Base-by-base conservation (phyloP, 768 basidiomycete genomes). In the Crucibulum laeve region DNA sequence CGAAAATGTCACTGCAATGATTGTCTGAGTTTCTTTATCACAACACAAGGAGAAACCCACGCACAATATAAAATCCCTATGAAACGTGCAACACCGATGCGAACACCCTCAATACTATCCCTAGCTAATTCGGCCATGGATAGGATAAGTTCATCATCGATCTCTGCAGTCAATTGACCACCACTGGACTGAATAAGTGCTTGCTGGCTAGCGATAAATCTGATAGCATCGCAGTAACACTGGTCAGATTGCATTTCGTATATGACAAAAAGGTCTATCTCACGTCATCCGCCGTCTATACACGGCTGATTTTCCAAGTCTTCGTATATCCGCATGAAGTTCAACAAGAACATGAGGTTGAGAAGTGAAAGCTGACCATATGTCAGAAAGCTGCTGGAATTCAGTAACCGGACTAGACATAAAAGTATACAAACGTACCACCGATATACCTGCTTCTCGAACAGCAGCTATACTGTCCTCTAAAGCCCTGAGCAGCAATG, bases 401-500 rank as follows among this genome's bases (percentile, higher is more conserved):
- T 41, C 1, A 28, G 30, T 43, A 42, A 4, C 30, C 33, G 32
- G 46, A 40, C 40, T 36, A 53, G 44, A 22, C 52, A 39, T 41
- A 25, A 39, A 45, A 37, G 38, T 25, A 30, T n/a, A 23, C 11
- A 26, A 23, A 73, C 91, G 64, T 58, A 91, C 88, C 53, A 69
- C 67, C 28, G 63, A 58, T 18, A 90, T 73, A 1, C 84, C 87
- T 28, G 80, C 77, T 54, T 91, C 87, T 42, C 94, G 70, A 3
- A 98, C 91, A 25, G 86, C 82, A n/a, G 91, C 85, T 42, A 90
- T 88, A 14, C 65, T 67, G 55, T 96, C 94, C 49, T 79, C 76
- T 32, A 95, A 64, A 0, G 82, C 88, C 45, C 67, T 69, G 46
- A 64, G 63, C 44, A 90, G 61, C 24, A 94, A 65, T 35, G 61